A percentile compares a stretch with the other conserved stretches of the same genome.
phyloP scores from a whole-genome alignment of 2,329 filamentous ascomycete genomes.

The Penicillium sp. region DNA sequence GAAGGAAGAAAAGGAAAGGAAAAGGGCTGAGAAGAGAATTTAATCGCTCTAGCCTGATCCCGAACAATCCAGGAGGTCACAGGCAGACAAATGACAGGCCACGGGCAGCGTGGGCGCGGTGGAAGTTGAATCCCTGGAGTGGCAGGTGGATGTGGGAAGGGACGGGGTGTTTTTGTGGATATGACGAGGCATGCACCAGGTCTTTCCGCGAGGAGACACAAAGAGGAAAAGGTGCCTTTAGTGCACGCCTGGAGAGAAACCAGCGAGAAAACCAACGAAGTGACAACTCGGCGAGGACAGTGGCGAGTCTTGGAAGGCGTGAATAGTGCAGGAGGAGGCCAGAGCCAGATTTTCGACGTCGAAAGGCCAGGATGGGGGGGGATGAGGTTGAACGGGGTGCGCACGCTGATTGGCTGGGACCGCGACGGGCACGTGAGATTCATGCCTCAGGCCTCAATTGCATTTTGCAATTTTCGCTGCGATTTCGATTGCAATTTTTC shows the following conservation, averaged over 20 bases:
- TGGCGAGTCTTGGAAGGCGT: constrained; percentile 8
- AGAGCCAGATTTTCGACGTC: constrained; percentile 20
- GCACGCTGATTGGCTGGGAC: constrained; percentile 18
- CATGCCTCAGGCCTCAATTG: constrained; percentile 11
- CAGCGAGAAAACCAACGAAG: constrained; percentile 7
- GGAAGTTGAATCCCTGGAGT: constrained; percentile 23
- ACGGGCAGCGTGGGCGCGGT: constrained; percentile 25
- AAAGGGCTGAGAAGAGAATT: constrained; percentile 20
- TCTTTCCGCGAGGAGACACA: constrained; percentile 31
- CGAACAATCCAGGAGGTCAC: constrained; percentile 15
- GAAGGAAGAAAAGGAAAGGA: constrained; percentile 19
- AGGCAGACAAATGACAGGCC: constrained; percentile 20
- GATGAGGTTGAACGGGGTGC: constrained; percentile 20
- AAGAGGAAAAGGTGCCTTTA: constrained; percentile 31
- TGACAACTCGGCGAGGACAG: constrained; percentile 3
- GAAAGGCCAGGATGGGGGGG: constrained; percentile 12
- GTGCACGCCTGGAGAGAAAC: constrained; percentile 20
- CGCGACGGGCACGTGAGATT: constrained; percentile 18
- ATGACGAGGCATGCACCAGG: constrained; percentile 41
- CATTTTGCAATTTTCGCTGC: neutral
- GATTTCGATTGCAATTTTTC: too few species aligned
- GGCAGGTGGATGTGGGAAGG: constrained; percentile 25
- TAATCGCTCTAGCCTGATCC: constrained; percentile 18
- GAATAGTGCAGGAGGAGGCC: constrained; percentile 21
- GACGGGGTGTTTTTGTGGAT: constrained; percentile 41